Evolutionary conservation across 2,329 filamentous ascomycete genomes (phyloP).

Genomic region (Sarocladiaceae sp.): DNA sequence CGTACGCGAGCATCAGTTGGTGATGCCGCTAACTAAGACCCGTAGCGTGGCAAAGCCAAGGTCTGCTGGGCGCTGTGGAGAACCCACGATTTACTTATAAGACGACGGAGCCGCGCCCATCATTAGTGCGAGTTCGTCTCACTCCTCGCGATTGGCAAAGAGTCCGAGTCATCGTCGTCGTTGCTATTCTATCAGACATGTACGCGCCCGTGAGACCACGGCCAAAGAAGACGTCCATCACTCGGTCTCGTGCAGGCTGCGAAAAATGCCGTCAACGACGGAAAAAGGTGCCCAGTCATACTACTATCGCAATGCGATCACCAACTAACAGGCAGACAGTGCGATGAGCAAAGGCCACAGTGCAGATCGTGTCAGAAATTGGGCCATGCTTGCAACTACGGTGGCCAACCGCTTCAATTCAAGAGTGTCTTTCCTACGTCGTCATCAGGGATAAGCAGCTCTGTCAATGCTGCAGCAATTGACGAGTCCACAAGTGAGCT

Average conservation of each 20-base stretch:
- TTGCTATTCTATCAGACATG: neutral
- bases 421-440: neutral
- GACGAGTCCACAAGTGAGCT: neutral
- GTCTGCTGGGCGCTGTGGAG: neutral
- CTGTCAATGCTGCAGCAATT: neutral
- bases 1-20: no score
- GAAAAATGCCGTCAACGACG: conserved; percentile 1
- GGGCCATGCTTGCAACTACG: neutral
- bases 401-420: neutral
- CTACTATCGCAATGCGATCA: neutral
- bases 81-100: neutral
- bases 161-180: no score
- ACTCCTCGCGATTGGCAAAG: neutral
- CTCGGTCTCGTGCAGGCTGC: neutral
- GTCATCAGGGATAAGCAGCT: neutral
- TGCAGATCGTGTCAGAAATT: neutral
- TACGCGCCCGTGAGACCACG: neutral
- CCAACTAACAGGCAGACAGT: neutral
- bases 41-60: neutral
- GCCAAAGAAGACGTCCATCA: neutral
- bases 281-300: neutral
- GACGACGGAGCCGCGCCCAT: neutral
- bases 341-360: neutral
- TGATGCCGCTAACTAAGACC: no score
- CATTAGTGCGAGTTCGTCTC: neutral